Base-by-base conservation (phyloP, 2,329 filamentous ascomycete genomes). In the Endocalyx cinctus region DNA sequence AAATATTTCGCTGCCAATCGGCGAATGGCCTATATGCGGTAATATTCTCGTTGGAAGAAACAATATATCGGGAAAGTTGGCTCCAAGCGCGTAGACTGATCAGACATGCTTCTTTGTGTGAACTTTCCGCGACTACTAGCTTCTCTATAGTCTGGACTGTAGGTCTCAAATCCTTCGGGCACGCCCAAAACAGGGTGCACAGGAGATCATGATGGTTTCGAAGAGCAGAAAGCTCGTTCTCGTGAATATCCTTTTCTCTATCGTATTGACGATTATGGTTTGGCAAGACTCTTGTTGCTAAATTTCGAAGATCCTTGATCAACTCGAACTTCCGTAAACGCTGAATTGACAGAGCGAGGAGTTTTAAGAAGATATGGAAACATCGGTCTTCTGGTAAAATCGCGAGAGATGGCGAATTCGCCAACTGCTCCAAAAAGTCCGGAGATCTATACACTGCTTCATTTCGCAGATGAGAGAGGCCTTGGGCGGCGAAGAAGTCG, bases 141-240 rank as follows among this genome's bases (percentile, higher is more conserved):
- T 73, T 66, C 51, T 80, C 73, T 10, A 84, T 68, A 14, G 76
- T 60, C 34, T 69, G 64, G 2, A 72, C 57, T 5, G 63, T 63
- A 4, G 74, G 77, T 6, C 78, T 68, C 30, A 75, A 48, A 3
- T 71, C 67, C 2, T 64, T 51, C 7, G 79, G 78, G 2, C 74
- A 67, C 5, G 72, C 74, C 77, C 78, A 84, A 50, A 75, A 84
- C 5, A 84, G 62, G 1, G 77, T 80, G 43, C 74, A 78, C 4
- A 84, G 63, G 26, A 84, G 68, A 51, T 84, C 79, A 38, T 84
- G 79, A 39, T 84, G 80, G 39, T 84, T 84, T 37, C 79, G 65
- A 27, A 84, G 58, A 5, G 78, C 77, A 4, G 77, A 76, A 28
- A 84, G 62, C 30, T 84, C 79, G 23, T 70, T 69, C 43, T 79